phyloP scores from a whole-genome alignment of 2,329 filamentous ascomycete genomes.

The Phaeosphaeriaceae sp. region DNA sequence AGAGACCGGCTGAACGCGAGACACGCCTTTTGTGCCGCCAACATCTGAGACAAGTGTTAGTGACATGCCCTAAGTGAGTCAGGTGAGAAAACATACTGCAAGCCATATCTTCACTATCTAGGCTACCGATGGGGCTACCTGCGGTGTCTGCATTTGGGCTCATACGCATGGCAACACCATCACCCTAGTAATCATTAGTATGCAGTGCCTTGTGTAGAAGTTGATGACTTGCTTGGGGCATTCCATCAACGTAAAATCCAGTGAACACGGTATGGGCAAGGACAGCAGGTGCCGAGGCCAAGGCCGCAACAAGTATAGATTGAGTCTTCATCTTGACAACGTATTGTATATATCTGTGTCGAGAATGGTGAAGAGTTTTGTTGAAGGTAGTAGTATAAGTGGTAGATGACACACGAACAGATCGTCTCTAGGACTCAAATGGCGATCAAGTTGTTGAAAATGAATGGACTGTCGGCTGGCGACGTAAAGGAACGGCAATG shows the following conservation, averaged over 20 bases:
- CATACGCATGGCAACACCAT: conserved; percentile 75
- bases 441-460: conserved; percentile 22
- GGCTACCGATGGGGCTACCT: conserved; percentile 63
- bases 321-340: conserved; percentile 42
- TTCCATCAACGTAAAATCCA: conserved; percentile 43
- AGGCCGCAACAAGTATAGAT: conserved; percentile 37
- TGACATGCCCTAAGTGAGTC: background rate
- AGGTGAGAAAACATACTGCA: conserved; percentile 62
- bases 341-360: conserved; percentile 3
- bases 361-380: conserved; percentile 2
- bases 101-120: conserved; percentile 69
- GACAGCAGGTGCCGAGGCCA: conserved; percentile 41
- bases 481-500: conserved; percentile 44
- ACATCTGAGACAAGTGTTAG: conserved; percentile 47
- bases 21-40: conserved; percentile 56
- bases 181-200: conserved; percentile 59
- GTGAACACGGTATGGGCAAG: conserved; percentile 48
- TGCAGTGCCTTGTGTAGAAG: background rate
- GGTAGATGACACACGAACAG: conserved; percentile 34
- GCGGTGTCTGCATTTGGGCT: conserved; percentile 59
- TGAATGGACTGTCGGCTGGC: conserved; percentile 47
- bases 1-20: conserved; percentile 54
- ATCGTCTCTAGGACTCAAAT: conserved; percentile 42
- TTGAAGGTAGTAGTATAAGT: conserved; percentile 7
- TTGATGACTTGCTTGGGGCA: conserved; percentile 31